Evolutionary conservation across 2,329 filamentous ascomycete species (phyloP).

Genomic region (Botrytis elliptica): DNA sequence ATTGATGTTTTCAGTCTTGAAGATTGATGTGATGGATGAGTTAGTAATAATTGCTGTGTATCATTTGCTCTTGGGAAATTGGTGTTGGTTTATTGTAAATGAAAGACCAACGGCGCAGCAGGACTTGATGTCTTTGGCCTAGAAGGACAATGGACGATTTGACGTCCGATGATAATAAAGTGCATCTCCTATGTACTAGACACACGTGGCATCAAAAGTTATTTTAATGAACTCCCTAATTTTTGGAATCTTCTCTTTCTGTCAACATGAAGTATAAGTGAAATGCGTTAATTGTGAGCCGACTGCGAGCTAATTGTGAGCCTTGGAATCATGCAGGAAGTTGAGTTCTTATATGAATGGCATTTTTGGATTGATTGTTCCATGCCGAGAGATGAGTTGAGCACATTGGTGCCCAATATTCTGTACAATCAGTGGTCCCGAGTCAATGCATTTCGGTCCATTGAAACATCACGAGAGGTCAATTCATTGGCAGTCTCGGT

Average conservation of each 20-base stretch:
- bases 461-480: not conserved
- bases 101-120: not conserved
- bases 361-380: not conserved
- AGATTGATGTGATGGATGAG: not conserved
- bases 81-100: not conserved
- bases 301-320: not conserved
- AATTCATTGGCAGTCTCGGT: conserved; percentile 9
- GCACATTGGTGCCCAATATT: conserved; percentile 16
- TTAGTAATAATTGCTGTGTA: not conserved
- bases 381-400: not conserved
- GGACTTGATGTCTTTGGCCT: not conserved
- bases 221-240: not conserved
- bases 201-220: conserved; percentile 1
- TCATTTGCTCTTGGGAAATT: not conserved
- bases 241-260: not conserved
- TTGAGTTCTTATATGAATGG: not conserved
- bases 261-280: not conserved
- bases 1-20: not conserved
- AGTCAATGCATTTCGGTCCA: conserved; percentile 9
- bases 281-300: not conserved
- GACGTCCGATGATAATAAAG: not conserved
- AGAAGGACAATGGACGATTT: not conserved
- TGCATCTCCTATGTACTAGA: not conserved
- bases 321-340: not conserved
- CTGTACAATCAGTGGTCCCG: not conserved